Percentiles rank a stretch among this genome's conserved stretches.
These are phyloP conservation scores for Bretschneidera sinensis DNA, from an alignment of 345 rosid genomes.

Conservation along the genomic window DNA sequence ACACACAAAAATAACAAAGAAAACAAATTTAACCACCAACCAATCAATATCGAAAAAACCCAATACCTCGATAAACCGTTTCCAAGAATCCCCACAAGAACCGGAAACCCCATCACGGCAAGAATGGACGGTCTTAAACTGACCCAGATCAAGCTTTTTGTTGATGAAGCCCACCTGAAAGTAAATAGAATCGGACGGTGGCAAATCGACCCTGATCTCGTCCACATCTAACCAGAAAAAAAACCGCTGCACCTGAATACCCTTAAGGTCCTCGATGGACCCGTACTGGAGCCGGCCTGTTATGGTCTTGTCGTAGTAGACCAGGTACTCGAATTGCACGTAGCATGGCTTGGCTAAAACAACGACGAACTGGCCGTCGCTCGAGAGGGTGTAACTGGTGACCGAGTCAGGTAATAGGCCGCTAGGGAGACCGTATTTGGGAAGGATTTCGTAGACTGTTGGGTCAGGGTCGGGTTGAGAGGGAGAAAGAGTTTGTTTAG, in stretches of 20 bases:
- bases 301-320: slow-evolving; percentile 62
- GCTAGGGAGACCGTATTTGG: slow-evolving; percentile 79
- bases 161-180: slow-evolving; percentile 84
- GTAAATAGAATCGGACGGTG: slow-evolving; percentile 76
- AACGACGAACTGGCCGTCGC: slow-evolving; percentile 64
- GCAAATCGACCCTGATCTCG: slow-evolving; percentile 86
- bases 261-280: slow-evolving; percentile 61
- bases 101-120: slow-evolving; percentile 44
- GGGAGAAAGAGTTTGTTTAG: slow-evolving; percentile 16
- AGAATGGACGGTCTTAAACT: slow-evolving; percentile 78
- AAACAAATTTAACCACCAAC: background rate
- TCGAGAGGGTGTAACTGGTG: slow-evolving; percentile 46
- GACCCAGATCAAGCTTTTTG: slow-evolving; percentile 76
- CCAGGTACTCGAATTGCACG: slow-evolving; percentile 76
- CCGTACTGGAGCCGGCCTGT: slow-evolving; percentile 71
- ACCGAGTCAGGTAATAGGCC: slow-evolving; percentile 74
- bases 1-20: no score
- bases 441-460: slow-evolving; percentile 72
- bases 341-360: slow-evolving; percentile 47
- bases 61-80: slow-evolving; percentile 35
- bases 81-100: slow-evolving; percentile 29
- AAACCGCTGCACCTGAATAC: slow-evolving; percentile 75
- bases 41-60: background rate
- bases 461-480: slow-evolving; percentile 23
- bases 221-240: slow-evolving; percentile 81